Base-by-base conservation (phyloP, 768 basidiomycete genomes). In the Tylopilus plumbeoviolaceoides region DNA sequence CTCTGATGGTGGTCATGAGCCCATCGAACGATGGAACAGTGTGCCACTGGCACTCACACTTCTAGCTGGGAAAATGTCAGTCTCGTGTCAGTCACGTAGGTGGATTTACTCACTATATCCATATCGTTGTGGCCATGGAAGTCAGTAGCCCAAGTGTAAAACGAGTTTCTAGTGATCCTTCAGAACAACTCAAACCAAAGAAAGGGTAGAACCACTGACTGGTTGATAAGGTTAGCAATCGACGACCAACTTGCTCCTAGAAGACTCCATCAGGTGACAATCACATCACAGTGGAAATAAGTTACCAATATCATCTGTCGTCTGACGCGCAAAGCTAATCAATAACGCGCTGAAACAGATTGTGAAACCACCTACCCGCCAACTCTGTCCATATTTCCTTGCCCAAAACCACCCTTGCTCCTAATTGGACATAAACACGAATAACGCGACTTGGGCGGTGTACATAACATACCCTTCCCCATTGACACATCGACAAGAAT, bases 41-140 rank as follows among this genome's bases (percentile, higher is more conserved):
- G 5, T 35, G 6, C 43, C 20, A 64, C n/a, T n/a, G n/a, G n/a
- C n/a, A n/a, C 74, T 54, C 63, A 82, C 81, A 84, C 63, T 75
- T 83, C 80, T 50, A 83, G 71, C 82, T 82, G 59, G 4, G 12
- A 49, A 42, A 25, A 27, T 30, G 28, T 60, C 50, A 54, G 43
- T 30, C 21, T 25, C 4, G 15, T 44, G 23, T 38, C 18, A 47
- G 7, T 18, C 3, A 30, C 8, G 27, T 5, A 57, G 71, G 21
- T 55, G 17, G 17, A 38, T 20, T 23, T 4, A 63, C 68, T 56
- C 23, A 84, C 84, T 48, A 87, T 84, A 64, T 87, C 84, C 71
- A 87, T 71, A 62, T 87, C 85, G 53, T 84, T 84, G 53, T 78
- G 79, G 14, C 83, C 84, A 56, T 82, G 84, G 60, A 85, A 87